Percentiles rank a stretch among this genome's conserved stretches.
Conservation (phyloP, 139 green algal genomes). For the Astrephomene gubernaculifera region DNA sequence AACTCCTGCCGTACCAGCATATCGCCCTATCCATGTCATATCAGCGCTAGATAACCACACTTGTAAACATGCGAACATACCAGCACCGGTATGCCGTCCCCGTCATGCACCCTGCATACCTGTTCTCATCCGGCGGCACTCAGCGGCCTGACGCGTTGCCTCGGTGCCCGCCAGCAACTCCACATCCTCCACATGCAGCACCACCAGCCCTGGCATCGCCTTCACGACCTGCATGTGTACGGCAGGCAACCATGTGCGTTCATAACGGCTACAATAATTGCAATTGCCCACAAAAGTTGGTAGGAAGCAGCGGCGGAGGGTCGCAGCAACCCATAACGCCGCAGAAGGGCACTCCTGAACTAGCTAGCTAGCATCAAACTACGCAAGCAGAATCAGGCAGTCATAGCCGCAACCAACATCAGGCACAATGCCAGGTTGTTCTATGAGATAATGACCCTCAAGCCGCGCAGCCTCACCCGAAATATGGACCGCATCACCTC, state of each 20-base stretch:
- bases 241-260: too few species aligned
- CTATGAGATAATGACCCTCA: neutral
- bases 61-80: neutral
- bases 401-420: too few species aligned
- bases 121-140: neutral
- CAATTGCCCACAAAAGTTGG: too few species aligned
- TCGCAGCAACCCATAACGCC: neutral
- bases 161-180: slow-evolving; percentile 4
- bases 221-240: slow-evolving; percentile 19
- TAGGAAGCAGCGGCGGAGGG: too few species aligned
- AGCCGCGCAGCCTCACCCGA: neutral
- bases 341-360: neutral
- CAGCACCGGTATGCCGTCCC: neutral
- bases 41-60: neutral
- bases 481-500: neutral
- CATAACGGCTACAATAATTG: too few species aligned
- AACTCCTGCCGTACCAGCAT: too few species aligned
- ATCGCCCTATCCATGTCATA: neutral
- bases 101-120: neutral
- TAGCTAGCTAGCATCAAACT: neutral
- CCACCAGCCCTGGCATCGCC: neutral
- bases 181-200: slow-evolving; percentile 30
- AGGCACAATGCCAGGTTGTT: too few species aligned
- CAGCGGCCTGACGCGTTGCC: neutral
- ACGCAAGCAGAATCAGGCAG: neutral